Conservation (phyloP, 768 basidiomycete genomes). For the Rhodotorula babjevae region DNA sequence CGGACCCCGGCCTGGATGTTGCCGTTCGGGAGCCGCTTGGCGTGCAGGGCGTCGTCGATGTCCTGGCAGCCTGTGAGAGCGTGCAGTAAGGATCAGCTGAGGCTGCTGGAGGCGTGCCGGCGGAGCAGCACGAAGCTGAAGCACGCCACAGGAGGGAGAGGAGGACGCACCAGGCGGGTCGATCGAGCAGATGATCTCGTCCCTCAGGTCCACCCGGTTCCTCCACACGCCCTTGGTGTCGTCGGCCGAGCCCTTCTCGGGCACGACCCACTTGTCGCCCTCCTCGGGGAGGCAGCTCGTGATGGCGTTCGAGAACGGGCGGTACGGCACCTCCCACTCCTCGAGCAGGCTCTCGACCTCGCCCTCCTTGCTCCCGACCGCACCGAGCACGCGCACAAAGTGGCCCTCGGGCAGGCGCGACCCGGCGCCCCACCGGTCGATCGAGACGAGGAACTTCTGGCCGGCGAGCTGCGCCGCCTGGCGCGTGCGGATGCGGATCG, state of each 20-base stretch:
- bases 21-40: constrained; percentile 76
- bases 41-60: constrained; percentile 96
- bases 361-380: constrained; percentile 88
- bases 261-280: constrained; percentile 89
- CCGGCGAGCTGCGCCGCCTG: constrained; percentile 81
- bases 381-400: constrained; percentile 85
- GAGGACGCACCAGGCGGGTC: constrained; percentile 74
- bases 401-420: constrained; percentile 95
- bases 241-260: constrained; percentile 56
- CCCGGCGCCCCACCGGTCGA: constrained; percentile 82
- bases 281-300: constrained; percentile 81
- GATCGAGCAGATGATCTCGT: constrained; percentile 85
- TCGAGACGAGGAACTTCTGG: constrained; percentile 92
- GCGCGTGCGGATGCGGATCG: constrained; percentile 87
- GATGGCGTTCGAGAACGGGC: constrained; percentile 94
- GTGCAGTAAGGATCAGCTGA: neutral
- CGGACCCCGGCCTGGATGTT: constrained; percentile 97
- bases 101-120: neutral
- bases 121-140: neutral
- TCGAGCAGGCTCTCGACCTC: constrained; percentile 89
- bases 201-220: constrained; percentile 79
- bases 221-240: constrained; percentile 59
- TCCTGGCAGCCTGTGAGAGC: constrained; percentile 76
- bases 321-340: constrained; percentile 91
- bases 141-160: constrained; percentile 13